Evolutionary conservation across 257 asterid genomes (phyloP).

Genomic region (Solanum pinnatisectum): DNA sequence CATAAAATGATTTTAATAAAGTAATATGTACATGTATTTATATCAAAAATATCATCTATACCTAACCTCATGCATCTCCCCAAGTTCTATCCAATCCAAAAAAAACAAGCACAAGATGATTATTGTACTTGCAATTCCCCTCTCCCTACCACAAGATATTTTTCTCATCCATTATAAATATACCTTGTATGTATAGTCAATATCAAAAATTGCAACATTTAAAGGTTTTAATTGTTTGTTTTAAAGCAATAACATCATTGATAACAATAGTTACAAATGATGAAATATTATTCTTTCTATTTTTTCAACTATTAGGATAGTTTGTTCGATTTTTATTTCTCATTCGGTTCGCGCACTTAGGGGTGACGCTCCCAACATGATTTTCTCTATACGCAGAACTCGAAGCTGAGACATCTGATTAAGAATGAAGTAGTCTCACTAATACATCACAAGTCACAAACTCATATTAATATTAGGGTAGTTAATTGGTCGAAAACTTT

Average conservation of each 20-base stretch:
- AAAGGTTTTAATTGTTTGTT: not conserved
- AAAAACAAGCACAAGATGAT: not conserved
- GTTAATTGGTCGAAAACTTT: too few relatives aligned
- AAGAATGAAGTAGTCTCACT: rapidly evolving
- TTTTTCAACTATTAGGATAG: not conserved
- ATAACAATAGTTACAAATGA: not conserved
- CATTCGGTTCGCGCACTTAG: too few relatives aligned
- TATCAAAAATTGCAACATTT: not conserved
- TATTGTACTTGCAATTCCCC: not conserved
- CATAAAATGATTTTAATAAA: not conserved
- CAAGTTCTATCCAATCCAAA: not conserved
- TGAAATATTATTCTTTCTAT: not conserved
- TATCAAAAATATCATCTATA: not conserved
- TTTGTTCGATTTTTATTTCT: too few relatives aligned
- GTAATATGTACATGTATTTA: not conserved
- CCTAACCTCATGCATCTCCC: not conserved
- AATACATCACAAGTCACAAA: not conserved
- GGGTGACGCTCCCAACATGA: rapidly evolving
- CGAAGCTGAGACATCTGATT: rapidly evolving
- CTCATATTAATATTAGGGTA: too few relatives aligned
- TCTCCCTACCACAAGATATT: not conserved
- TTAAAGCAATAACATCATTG: not conserved
- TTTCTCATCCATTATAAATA: not conserved
- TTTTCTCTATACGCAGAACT: too few relatives aligned
- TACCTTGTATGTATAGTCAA: not conserved